A percentile compares a stretch with the other conserved stretches of the same genome.
Conservation (phyloP, 306 rosid species). For the Rosa lucieae region DNA sequence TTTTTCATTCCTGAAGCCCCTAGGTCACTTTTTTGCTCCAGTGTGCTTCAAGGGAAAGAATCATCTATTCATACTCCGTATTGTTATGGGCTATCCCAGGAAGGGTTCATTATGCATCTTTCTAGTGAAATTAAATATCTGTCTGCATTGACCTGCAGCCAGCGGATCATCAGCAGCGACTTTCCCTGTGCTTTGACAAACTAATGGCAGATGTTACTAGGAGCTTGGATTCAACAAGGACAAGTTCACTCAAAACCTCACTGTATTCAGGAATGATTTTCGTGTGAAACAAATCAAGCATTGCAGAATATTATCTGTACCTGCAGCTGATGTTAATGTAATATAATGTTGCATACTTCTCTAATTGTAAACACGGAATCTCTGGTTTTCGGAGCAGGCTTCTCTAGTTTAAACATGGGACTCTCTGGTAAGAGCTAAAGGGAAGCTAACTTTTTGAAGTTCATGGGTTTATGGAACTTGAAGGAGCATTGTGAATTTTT, state of each 20-base stretch:
- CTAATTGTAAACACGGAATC: neutral
- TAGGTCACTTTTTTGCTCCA: constrained; percentile 43
- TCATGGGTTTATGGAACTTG: constrained; percentile 17
- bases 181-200: constrained; percentile 54
- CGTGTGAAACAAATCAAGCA: constrained; percentile 36
- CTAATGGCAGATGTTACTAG: constrained; percentile 62
- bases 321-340: neutral
- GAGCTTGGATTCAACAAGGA: constrained; percentile 60
- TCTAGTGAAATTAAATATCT: neutral
- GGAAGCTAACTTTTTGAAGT: constrained; percentile 8
- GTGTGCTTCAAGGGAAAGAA: constrained; percentile 53
- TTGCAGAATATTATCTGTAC: constrained; percentile 4
- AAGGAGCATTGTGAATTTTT: neutral
- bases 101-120: neutral
- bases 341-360: neutral
- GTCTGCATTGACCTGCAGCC: constrained; percentile 38
- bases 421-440: constrained; percentile 1
- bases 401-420: constrained; percentile 2
- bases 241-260: constrained; percentile 60
- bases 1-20: constrained; percentile 3
- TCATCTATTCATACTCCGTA: neutral
- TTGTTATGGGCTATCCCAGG: neutral
- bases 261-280: constrained; percentile 56
- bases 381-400: constrained; percentile 3
- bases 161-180: constrained; percentile 55